These are phyloP conservation scores for Postia placenta DNA, from an alignment of 768 basidiomycete genomes.

Conservation along the genomic window DNA sequence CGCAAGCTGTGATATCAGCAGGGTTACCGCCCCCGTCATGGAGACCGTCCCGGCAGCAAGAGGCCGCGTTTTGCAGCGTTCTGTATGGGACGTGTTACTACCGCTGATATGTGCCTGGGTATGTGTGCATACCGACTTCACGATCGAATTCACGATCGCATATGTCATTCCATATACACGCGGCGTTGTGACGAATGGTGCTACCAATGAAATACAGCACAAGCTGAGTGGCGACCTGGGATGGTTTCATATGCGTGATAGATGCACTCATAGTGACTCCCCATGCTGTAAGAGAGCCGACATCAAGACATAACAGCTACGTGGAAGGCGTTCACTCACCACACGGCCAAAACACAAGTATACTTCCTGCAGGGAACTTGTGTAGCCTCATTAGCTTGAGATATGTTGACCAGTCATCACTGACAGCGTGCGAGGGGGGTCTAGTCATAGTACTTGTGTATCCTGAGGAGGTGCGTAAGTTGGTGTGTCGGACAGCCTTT, in stretches of 20 bases:
- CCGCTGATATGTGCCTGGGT: not conserved
- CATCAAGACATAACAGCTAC: not conserved
- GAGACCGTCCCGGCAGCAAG: slow-evolving; percentile 24
- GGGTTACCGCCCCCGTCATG: slow-evolving; percentile 20
- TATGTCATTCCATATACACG: slow-evolving; percentile 22
- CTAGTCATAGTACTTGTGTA: too few relatives aligned
- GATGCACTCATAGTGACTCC: slow-evolving; percentile 16
- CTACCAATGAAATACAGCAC: slow-evolving; percentile 5
- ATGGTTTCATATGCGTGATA: slow-evolving; percentile 4
- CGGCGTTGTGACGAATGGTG: slow-evolving; percentile 16
- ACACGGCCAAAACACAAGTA: not conserved
- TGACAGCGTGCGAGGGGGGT: too few relatives aligned
- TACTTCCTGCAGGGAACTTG: not conserved
- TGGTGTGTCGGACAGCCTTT: too few relatives aligned
- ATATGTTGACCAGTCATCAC: not conserved
- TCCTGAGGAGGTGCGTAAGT: too few relatives aligned
- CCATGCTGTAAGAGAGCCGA: too few relatives aligned
- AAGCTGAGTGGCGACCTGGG: not conserved
- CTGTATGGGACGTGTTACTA: slow-evolving; percentile 10
- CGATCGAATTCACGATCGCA: slow-evolving; percentile 25
- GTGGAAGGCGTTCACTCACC: not conserved
- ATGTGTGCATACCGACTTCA: slow-evolving; percentile 26
- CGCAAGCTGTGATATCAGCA: slow-evolving; percentile 15
- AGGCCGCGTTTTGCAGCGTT: slow-evolving; percentile 26
- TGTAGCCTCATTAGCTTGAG: not conserved